Percentiles rank a stretch among this genome's conserved stretches.
These are phyloP conservation scores for Pterocarpus macrocarpus DNA, from an alignment of 306 rosid species.

Conservation along the genomic window DNA sequence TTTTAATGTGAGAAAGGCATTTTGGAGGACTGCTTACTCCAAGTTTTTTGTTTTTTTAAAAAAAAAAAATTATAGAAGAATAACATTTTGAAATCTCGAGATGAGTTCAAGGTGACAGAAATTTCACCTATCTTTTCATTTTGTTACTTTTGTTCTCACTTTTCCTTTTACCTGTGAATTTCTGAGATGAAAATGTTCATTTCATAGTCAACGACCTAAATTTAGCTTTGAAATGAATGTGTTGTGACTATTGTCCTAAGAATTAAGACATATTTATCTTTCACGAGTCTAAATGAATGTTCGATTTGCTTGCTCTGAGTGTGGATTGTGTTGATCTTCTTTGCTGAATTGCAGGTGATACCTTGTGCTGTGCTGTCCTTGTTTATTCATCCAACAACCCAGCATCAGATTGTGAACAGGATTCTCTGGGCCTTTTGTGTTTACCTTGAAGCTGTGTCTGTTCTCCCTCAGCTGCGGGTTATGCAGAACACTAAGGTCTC, in stretches of 20 bases:
- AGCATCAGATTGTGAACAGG: constrained; percentile 64
- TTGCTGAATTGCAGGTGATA: constrained; percentile 55
- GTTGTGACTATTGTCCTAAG: not conserved
- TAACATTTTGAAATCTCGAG: constrained; percentile 21
- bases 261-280: not conserved
- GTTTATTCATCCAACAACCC: constrained; percentile 73
- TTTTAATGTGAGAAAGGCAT: constrained; percentile 23
- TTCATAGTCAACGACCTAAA: not conserved
- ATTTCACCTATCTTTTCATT: not conserved
- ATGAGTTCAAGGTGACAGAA: not conserved
- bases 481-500: constrained; percentile 84
- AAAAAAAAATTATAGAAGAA: constrained; percentile 1
- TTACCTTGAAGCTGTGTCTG: constrained; percentile 88
- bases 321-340: constrained; percentile 34
- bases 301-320: constrained; percentile 34
- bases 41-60: not conserved
- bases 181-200: not conserved
- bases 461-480: constrained; percentile 79
- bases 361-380: constrained; percentile 72
- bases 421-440: constrained; percentile 85
- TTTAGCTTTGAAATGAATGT: not conserved
- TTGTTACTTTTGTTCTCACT: not conserved
- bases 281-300: not conserved
- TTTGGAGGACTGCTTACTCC: constrained; percentile 2
- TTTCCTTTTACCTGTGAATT: not conserved